These are phyloP conservation scores for Musa itinerans DNA, from an alignment of 176 grass and related monocot genomes.

Conservation along the genomic window DNA sequence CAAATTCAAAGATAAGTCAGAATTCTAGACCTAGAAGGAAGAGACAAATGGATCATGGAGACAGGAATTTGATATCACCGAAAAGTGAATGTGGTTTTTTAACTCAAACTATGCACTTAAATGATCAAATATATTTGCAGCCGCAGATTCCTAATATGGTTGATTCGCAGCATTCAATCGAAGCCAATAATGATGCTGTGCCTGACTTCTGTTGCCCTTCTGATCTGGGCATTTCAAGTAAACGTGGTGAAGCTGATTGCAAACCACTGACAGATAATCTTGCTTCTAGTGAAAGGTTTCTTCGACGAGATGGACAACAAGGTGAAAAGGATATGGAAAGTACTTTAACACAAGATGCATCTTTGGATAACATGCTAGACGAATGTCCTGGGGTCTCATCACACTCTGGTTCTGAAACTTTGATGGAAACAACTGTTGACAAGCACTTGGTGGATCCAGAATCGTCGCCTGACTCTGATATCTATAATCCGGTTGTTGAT, in stretches of 20 bases:
- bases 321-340: slow-evolving; percentile 42
- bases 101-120: slow-evolving; percentile 15
- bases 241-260: slow-evolving; percentile 8
- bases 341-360: slow-evolving; percentile 47
- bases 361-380: slow-evolving; percentile 17
- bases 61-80: slow-evolving; percentile 32
- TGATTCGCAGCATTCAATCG: slow-evolving; percentile 27
- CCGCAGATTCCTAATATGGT: slow-evolving; percentile 10
- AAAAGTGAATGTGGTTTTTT: slow-evolving; percentile 24
- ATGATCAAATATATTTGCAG: slow-evolving; percentile 21
- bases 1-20: slow-evolving; percentile 25
- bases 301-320: slow-evolving; percentile 29
- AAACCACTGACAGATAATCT: slow-evolving; percentile 6
- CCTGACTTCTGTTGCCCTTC: slow-evolving; percentile 22
- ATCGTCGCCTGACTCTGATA: slow-evolving; percentile 77
- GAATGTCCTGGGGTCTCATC: slow-evolving; percentile 31
- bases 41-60: slow-evolving; percentile 18
- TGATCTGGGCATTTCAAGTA: slow-evolving; percentile 10
- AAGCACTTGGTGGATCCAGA: slow-evolving; percentile 32
- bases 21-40: slow-evolving; percentile 18
- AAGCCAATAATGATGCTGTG: slow-evolving; percentile 11
- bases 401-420: slow-evolving; percentile 21
- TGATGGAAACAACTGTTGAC: slow-evolving; percentile 25
- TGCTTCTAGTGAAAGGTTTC: slow-evolving; percentile 17
- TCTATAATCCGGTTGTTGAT: slow-evolving; percentile 55